Percentiles rank a stretch among this genome's conserved stretches.
Conservation (phyloP, 371 early-diverging fungal species). For the Haplosporangium sp. region DNA sequence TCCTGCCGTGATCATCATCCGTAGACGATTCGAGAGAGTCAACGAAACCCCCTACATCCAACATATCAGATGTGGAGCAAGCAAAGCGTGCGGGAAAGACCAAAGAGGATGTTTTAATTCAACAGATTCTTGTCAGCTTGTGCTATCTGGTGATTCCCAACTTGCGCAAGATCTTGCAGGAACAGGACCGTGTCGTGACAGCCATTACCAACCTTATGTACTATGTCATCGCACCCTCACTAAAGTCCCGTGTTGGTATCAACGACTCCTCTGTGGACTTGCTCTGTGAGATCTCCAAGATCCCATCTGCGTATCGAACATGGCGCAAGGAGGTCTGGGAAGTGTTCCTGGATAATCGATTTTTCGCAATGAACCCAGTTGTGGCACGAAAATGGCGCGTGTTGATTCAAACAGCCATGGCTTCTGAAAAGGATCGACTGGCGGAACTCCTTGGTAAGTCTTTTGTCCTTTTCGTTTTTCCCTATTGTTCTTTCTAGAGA, state of each 20-base stretch:
- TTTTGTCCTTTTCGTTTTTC: neutral
- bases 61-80: slow-evolving; percentile 23
- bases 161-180: slow-evolving; percentile 69
- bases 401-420: slow-evolving; percentile 74
- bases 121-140: slow-evolving; percentile 61
- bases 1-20: neutral
- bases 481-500: neutral
- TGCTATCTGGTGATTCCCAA: slow-evolving; percentile 74
- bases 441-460: slow-evolving; percentile 68
- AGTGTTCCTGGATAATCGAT: slow-evolving; percentile 76
- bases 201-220: slow-evolving; percentile 80
- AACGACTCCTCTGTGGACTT: slow-evolving; percentile 48
- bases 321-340: slow-evolving; percentile 90
- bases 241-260: slow-evolving; percentile 66
- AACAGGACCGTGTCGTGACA: slow-evolving; percentile 77
- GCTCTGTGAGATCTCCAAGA: slow-evolving; percentile 67
- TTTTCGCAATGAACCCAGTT: slow-evolving; percentile 71
- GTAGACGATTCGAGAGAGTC: slow-evolving; percentile 36
- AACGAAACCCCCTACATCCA: slow-evolving; percentile 38
- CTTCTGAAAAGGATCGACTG: slow-evolving; percentile 80
- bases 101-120: slow-evolving; percentile 58
- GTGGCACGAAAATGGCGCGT: slow-evolving; percentile 72
- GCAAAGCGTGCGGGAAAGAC: slow-evolving; percentile 38
- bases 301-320: slow-evolving; percentile 73
- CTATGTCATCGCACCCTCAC: slow-evolving; percentile 78